A percentile compares a stretch with the other conserved stretches of the same genome.
These are phyloP conservation scores for Pyricularia sp. DNA, from an alignment of 2,329 filamentous ascomycete genomes.

Conservation along the genomic window DNA sequence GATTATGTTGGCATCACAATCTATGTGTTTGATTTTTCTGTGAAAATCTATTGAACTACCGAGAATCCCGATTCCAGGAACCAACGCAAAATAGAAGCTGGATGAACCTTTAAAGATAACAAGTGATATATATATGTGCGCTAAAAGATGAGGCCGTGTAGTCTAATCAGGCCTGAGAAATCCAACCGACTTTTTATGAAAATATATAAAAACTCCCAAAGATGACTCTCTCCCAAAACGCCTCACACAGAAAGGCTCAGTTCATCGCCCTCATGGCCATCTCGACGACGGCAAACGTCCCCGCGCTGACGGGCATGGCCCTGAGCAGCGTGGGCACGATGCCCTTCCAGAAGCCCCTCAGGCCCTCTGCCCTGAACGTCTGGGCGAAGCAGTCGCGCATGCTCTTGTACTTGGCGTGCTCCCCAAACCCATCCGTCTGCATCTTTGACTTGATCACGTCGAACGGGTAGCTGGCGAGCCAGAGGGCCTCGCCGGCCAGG, in stretches of 20 bases:
- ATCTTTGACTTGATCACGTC: conserved; percentile 99
- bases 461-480: conserved; percentile 87
- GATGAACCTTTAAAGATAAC: not conserved
- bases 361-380: conserved; percentile 65
- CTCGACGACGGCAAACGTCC: conserved; percentile 84
- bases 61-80: not conserved
- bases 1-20: not conserved
- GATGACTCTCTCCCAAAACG: not conserved
- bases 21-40: not conserved
- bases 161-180: too few relatives aligned
- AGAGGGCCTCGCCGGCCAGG: conserved; percentile 83
- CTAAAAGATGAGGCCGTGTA: not conserved
- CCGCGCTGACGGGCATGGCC: conserved; percentile 93
- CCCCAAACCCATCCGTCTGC: conserved; percentile 90
- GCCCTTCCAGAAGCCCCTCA: conserved; percentile 86
- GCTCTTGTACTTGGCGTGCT: conserved; percentile 52
- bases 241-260: conserved; percentile 9
- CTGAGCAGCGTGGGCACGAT: conserved; percentile 80
- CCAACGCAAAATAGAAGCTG: not conserved
- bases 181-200: not conserved
- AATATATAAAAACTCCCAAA: not conserved
- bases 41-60: not conserved
- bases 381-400: conserved; percentile 87
- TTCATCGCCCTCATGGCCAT: conserved; percentile 51
- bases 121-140: not conserved